Evolutionary conservation across 192 early-diverging fungal species (phyloP).

Genomic region (Martensiomyces pterosporus): DNA sequence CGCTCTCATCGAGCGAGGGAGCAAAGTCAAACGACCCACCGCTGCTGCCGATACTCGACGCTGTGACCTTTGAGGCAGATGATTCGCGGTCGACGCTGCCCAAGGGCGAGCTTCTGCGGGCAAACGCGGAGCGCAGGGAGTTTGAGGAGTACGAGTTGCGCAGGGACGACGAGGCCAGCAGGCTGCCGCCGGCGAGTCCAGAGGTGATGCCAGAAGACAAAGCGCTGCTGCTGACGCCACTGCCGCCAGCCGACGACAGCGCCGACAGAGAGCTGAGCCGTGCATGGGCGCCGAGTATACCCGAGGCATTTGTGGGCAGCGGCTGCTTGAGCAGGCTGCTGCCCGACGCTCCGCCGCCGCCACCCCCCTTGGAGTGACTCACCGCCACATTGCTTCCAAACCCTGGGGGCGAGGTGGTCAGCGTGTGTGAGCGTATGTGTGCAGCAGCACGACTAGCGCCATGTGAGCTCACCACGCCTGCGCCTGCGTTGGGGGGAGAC

Average conservation of each 20-base stretch:
- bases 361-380: no score
- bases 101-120: slow-evolving; percentile 30
- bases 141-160: slow-evolving; percentile 50
- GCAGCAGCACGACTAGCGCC: slow-evolving; percentile 3
- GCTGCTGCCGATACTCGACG: neutral
- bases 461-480: no score
- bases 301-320: slow-evolving; percentile 29
- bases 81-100: no score
- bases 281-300: slow-evolving; percentile 37
- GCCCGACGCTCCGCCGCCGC: no score
- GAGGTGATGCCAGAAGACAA: no score
- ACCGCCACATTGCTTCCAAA: neutral
- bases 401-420: slow-evolving; percentile 22
- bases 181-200: slow-evolving; percentile 1
- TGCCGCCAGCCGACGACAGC: neutral
- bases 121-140: slow-evolving; percentile 45
- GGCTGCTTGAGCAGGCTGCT: slow-evolving; percentile 3
- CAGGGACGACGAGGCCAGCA: slow-evolving; percentile 38
- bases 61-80: no score
- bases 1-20: slow-evolving; percentile 32
- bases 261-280: slow-evolving; percentile 37
- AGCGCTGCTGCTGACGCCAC: no score
- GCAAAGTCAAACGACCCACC: slow-evolving; percentile 8
- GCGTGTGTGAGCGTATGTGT: slow-evolving; percentile 26
- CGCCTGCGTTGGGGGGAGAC: slow-evolving; percentile 9